Percentiles rank a stretch among this genome's conserved stretches.
Evolutionary conservation across 1,139 yeast species (phyloP).

Genomic region (Zhuliangozyma blackwelliae): DNA sequence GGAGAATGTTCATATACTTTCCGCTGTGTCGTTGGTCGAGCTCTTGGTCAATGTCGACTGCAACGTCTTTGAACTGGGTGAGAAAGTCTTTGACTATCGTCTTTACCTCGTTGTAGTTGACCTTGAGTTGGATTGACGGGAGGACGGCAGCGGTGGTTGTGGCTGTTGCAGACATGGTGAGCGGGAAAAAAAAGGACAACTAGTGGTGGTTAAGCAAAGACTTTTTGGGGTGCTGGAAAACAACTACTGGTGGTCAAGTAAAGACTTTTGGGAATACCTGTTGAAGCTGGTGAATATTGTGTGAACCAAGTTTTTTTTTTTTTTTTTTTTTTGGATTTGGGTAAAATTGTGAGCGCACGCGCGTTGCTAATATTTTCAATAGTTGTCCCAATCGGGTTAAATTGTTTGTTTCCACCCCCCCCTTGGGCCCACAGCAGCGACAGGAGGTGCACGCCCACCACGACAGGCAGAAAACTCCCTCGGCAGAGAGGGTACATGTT

Average conservation of each 20-base stretch:
- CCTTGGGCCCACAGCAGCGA: too few relatives aligned
- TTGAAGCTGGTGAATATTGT: too few relatives aligned
- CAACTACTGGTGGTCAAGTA: too few relatives aligned
- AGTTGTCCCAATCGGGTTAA: conserved; percentile 8
- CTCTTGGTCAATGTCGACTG: conserved; percentile 17
- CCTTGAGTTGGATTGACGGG: conserved; percentile 55
- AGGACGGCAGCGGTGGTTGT: conserved; percentile 33
- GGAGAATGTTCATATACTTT: conserved; percentile 75
- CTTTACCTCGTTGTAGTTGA: conserved; percentile 57
- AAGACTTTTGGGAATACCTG: too few relatives aligned
- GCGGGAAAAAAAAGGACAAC: background rate
- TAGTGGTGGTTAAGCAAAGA: background rate
- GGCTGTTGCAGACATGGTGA: conserved; percentile 15
- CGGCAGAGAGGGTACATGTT: too few relatives aligned
- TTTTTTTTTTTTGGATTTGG: too few relatives aligned
- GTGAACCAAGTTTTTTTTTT: too few relatives aligned
- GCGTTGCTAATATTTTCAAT: background rate
- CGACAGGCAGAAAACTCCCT: too few relatives aligned
- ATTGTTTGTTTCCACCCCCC: conserved; percentile 1
- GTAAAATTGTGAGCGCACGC: too few relatives aligned
- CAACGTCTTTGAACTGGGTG: conserved; percentile 50
- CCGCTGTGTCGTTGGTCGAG: conserved; percentile 6
- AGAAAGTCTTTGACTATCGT: conserved; percentile 55
- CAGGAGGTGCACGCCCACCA: too few relatives aligned
- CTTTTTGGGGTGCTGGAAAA: too few relatives aligned